Evolutionary conservation across 31 red algal genomes (phyloP), one percentile per base, ranked within the genome.

Genomic region (Odonthalia washingtoniensis): DNA sequence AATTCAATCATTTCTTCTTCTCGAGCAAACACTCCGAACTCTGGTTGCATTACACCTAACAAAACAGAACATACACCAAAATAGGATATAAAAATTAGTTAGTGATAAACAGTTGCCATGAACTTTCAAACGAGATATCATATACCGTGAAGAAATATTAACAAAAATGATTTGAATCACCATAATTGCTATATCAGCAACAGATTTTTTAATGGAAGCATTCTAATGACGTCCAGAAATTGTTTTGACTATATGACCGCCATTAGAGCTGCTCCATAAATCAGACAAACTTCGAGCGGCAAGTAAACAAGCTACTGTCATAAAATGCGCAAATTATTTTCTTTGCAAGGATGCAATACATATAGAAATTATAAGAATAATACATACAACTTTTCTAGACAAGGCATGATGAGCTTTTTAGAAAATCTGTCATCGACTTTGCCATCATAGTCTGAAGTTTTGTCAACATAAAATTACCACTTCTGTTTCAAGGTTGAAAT

Each of bases 241-340:
- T 32, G 97, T 94, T 78, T 96, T 96, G 76, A 98, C 97, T 65
- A 98, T 89, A 67, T 94, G 92, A 4, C 97, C 97, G 62, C 93
- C 97, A 70, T 98, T 98, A 66, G 95, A 92, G 38, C 82, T 93
- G 2, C 88, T 86, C 97, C 97, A 98, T 42, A 98, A 73, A 68
- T 98, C 97, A 4, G 94, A 57, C 65, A 76, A 95, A 35, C 81
- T 94, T 53, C 97, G 80, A 1, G 85, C 89, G 42, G 70, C 91
- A 24, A 98, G 82, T 30, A 95, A 80, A 68, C 34, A 37, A 1
- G 87, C 94, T n/a, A 98, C 89, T 17, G 76, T 70, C 2, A 80
- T 46, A 17, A 91, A 52, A 18, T 82, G 69, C 16, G 40, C 75
- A 33, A 90, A 90, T 70, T 98, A 94, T 4, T 66, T 65, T 34